Conservation (phyloP, 257 asterid species). For the Fraxinus quadrangulata region DNA sequence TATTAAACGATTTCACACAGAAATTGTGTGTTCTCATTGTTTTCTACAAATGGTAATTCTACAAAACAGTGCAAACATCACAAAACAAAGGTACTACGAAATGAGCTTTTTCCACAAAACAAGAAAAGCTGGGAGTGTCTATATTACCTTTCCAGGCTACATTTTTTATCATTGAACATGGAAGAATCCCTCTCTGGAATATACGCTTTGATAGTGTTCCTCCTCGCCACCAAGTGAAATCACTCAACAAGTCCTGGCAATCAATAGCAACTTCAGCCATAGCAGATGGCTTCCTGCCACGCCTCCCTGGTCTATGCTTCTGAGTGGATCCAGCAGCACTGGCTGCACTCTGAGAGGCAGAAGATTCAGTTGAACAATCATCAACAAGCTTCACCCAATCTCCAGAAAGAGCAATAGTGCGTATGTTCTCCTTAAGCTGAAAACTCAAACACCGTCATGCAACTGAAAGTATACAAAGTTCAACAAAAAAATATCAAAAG, state of each 20-base stretch:
- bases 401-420: slow-evolving; percentile 63
- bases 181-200: slow-evolving; percentile 63
- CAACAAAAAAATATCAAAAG: slow-evolving; percentile 21
- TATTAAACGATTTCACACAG: too few species aligned
- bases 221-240: slow-evolving; percentile 84
- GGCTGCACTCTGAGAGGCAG: slow-evolving; percentile 44
- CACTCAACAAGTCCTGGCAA: slow-evolving; percentile 35
- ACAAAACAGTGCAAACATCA: slow-evolving; percentile 22
- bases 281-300: slow-evolving; percentile 60
- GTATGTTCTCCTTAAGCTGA: slow-evolving; percentile 81
- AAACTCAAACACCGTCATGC: slow-evolving; percentile 32
- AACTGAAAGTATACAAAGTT: slow-evolving; percentile 16
- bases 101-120: slow-evolving; percentile 20
- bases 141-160: slow-evolving; percentile 68
- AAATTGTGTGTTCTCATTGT: too few species aligned
- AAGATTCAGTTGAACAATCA: slow-evolving; percentile 50
- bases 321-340: slow-evolving; percentile 61
- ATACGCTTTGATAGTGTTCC: slow-evolving; percentile 51
- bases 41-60: not conserved
- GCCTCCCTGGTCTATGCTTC: slow-evolving; percentile 77
- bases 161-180: slow-evolving; percentile 48
- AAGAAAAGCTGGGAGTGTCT: slow-evolving; percentile 17
- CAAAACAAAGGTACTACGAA: slow-evolving; percentile 14
- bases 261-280: slow-evolving; percentile 43
- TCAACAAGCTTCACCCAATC: slow-evolving; percentile 77